These are phyloP conservation scores for Lipomyces sp. DNA, from an alignment of 805 yeast genomes.

Conservation along the genomic window DNA sequence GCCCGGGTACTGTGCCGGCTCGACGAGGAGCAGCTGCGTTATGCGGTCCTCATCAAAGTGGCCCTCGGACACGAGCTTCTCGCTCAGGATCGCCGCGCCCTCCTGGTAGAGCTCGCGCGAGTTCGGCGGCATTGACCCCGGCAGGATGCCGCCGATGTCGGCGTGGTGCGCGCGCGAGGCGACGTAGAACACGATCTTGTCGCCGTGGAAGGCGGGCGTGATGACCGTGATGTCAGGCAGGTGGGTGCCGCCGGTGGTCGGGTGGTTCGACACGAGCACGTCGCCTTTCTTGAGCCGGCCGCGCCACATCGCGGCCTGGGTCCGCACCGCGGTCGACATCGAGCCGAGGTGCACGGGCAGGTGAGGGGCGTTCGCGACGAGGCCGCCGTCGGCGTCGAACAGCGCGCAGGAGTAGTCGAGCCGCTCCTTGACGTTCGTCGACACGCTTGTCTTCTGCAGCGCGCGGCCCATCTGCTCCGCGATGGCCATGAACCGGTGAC, in stretches of 20 bases:
- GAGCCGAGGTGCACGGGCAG: slow-evolving; percentile 85
- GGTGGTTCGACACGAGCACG: slow-evolving; percentile 74
- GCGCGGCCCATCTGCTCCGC: slow-evolving; percentile 89
- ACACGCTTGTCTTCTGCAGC: slow-evolving; percentile 72
- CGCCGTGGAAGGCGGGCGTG: slow-evolving; percentile 70
- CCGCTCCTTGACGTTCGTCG: slow-evolving; percentile 80
- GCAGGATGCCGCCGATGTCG: slow-evolving; percentile 87
- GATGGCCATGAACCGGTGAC: slow-evolving; percentile 83
- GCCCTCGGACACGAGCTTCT: slow-evolving; percentile 67
- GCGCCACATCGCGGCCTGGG: slow-evolving; percentile 63
- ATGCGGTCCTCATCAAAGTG: slow-evolving; percentile 71
- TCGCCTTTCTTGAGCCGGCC: slow-evolving; percentile 68
- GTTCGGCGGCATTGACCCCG: slow-evolving; percentile 94
- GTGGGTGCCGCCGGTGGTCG: slow-evolving; percentile 82
- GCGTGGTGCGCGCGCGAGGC: slow-evolving; percentile 97
- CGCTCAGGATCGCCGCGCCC: slow-evolving; percentile 84
- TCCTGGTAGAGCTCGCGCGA: slow-evolving; percentile 82
- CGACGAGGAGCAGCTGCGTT: slow-evolving; percentile 56
- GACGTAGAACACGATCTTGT: slow-evolving; percentile 70
- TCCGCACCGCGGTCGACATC: slow-evolving; percentile 74
- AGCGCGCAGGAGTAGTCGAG: slow-evolving; percentile 82
- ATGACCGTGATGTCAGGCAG: slow-evolving; percentile 88
- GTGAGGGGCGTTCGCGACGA: slow-evolving; percentile 86
- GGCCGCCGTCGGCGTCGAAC: slow-evolving; percentile 69
- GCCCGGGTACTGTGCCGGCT: slow-evolving; percentile 79